Evolutionary conservation across 805 yeast genomes (phyloP), one percentile per base, ranked within the genome.

Genomic region (Henningerozyma blattae): DNA sequence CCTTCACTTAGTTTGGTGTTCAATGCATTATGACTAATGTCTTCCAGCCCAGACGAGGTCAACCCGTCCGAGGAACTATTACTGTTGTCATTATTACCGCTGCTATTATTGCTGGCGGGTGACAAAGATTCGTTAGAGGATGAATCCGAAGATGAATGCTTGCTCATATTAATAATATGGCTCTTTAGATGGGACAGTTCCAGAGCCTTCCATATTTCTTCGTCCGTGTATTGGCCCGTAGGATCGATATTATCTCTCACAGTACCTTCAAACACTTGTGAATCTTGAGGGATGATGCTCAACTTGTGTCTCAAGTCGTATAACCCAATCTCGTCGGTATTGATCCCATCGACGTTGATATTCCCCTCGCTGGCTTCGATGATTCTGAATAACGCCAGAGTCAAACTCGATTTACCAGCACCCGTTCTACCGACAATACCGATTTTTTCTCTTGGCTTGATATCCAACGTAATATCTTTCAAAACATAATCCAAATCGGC

Each of bases 351-450:
- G 45, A 86, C 78, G 13, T 61, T 62, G 45, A 86, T 81, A 26
- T 62, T 56, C n/a, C 93, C 93, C 8, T 56, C 60, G 5, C 76
- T 73, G 2, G 80, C 70, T 57, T 87, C 95, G 47, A 87, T 82
- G 30, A 86, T 72, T 45, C 96, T 64, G 66, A 83, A 86, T 27
- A 86, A 60, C 0, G 95, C 91, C 48, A 84, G 60, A 0, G 94
- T 80, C 48, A 86, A 65, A 1, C 94, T 78, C 0, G 91, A 78
- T 56, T 86, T 86, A 43, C 97, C 97, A 2, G 96, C 96, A 42
- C 97, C 97, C 0, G 97, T 87, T 53, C 97, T 72, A 18, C 97
- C 97, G 36, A 89, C 96, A 57, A 87, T 86, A 41, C 97, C 97
- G 50, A 87, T 67, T 56, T 89, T 89, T 54, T 89, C 96, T 37